phyloP scores from a whole-genome alignment of 352 stramenopile genomes.

The Globisporangium canariense region DNA sequence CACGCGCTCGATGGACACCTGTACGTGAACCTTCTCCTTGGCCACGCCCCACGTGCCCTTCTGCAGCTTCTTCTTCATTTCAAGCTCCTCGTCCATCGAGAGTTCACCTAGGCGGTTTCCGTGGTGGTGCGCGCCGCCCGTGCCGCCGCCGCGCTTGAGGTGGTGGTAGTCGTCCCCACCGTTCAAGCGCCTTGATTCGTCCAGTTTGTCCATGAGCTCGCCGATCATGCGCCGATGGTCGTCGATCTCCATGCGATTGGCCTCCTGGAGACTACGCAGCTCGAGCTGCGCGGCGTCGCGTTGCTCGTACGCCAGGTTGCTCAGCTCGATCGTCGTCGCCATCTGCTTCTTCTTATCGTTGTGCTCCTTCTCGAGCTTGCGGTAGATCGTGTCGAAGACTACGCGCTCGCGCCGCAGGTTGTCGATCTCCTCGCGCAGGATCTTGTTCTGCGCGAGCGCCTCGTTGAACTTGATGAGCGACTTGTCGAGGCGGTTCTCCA shows the following conservation, averaged over 20 bases:
- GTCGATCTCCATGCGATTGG: constrained; percentile 85
- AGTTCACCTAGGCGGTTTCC: constrained; percentile 34
- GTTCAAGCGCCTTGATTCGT: constrained; percentile 45
- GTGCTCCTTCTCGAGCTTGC: constrained; percentile 89
- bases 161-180: constrained; percentile 30
- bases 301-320: constrained; percentile 94
- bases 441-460: constrained; percentile 91
- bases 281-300: constrained; percentile 93
- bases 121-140: background rate
- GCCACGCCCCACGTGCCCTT: constrained; percentile 78
- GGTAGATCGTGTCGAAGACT: constrained; percentile 95
- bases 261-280: constrained; percentile 90
- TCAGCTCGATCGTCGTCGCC: constrained; percentile 93
- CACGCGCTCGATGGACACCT: constrained; percentile 88
- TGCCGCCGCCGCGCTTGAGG: constrained; percentile 12
- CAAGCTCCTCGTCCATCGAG: constrained; percentile 54
- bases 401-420: constrained; percentile 91
- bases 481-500: constrained; percentile 97
- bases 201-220: constrained; percentile 59
- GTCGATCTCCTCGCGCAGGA: constrained; percentile 91
- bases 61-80: constrained; percentile 72
- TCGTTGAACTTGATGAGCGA: constrained; percentile 97
- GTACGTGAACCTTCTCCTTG: constrained; percentile 86
- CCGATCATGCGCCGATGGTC: constrained; percentile 49
- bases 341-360: constrained; percentile 95